Evolutionary conservation across 2,329 filamentous ascomycete genomes (phyloP), one percentile per base, ranked within the genome.

Genomic region (Metarhizium anisopliae): DNA sequence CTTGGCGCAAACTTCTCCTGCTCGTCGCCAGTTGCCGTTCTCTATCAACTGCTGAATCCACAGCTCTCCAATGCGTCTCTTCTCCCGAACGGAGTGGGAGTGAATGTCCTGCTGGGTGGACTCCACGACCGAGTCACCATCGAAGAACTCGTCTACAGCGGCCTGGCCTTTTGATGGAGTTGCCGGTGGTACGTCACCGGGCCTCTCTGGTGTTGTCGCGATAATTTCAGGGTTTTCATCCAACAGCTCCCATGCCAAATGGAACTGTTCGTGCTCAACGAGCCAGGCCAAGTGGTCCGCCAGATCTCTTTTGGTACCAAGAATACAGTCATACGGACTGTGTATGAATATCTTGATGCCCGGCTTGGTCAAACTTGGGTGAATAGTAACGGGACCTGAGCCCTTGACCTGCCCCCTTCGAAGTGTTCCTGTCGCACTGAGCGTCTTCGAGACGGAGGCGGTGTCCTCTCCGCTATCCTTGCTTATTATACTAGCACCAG

Each of bases 291-390:
- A 75, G 65, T 95, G 91, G 70, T 99, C 94, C 3, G 84, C 77
- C 16, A 95, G 77, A 65, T 96, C 92, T 62, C 94, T 81, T 67
- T 92, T 92, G 2, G 94, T 90, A 0, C 90, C 90, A 55, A 96
- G 75, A n/a, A 97, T 87, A 64, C 92, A 97, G 70, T 99, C 94
- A 66, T 95, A 99, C 0, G 94, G 94, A 63, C 91, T 96, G 65
- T 96, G 91, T 45, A 99, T 90, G 67, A 96, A 96, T 16, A 99
- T 88, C 65, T 97, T 79, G 63, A 79, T 70, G 2, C 81, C 79
- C 52, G 75, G 76, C 64, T 83, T 79, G 61, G 78, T 64, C 60
- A 87, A 68, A 62, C 76, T 77, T 55, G 81, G 71, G 66, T 86
- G 78, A 2, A 78, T 73, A 13, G 74, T 69, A 42, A 69, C 68